Conservation (phyloP, 805 yeast species). For the Saccharomycopsis capsularis region DNA sequence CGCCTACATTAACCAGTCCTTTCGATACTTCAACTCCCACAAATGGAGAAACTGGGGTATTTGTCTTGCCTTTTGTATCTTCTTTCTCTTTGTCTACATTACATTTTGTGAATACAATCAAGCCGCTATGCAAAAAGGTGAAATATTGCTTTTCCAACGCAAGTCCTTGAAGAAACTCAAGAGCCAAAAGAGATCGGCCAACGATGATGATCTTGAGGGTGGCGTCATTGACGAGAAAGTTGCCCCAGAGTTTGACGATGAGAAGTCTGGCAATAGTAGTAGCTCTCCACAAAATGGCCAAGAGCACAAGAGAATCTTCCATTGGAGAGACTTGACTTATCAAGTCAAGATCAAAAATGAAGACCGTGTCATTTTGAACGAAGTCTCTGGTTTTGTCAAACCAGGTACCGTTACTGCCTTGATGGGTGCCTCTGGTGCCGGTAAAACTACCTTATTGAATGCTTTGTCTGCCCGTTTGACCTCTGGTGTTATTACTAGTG, state of each 20-base stretch:
- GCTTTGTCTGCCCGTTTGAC: conserved; percentile 66
- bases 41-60: conserved; percentile 64
- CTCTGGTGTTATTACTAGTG: conserved; percentile 57
- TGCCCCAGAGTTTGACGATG: conserved; percentile 26
- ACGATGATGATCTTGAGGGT: conserved; percentile 24
- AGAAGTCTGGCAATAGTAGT: conserved; percentile 13
- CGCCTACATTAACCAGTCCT: conserved; percentile 35
- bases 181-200: conserved; percentile 27
- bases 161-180: conserved; percentile 34
- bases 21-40: conserved; percentile 37
- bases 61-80: conserved; percentile 40
- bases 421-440: conserved; percentile 87
- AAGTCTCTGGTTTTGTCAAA: conserved; percentile 64
- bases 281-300: conserved; percentile 5
- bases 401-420: conserved; percentile 78
- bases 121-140: conserved; percentile 57
- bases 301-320: conserved; percentile 44
- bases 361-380: conserved; percentile 43
- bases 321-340: conserved; percentile 66
- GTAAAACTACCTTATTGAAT: conserved; percentile 72
- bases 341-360: conserved; percentile 56
- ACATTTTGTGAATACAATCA: conserved; percentile 42
- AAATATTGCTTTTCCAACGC: conserved; percentile 46
- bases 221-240: conserved; percentile 22
- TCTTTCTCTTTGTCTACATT: conserved; percentile 46